Conservation (phyloP, 116 monocot genomes). For the Phalaenopsis hybrid region DNA sequence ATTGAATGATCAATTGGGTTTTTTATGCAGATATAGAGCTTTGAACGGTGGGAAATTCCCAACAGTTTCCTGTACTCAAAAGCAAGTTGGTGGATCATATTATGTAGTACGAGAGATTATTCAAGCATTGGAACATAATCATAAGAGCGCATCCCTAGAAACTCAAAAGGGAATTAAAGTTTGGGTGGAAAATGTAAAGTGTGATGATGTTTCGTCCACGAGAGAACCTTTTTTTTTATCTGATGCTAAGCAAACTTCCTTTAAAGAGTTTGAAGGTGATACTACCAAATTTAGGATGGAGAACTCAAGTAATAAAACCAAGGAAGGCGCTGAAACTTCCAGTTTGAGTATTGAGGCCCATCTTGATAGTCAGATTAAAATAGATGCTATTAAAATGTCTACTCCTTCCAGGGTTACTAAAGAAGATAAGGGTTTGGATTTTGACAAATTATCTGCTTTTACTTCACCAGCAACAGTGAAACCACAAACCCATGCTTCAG, state of each 20-base stretch:
- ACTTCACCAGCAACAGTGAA: background rate
- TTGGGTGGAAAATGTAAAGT: background rate
- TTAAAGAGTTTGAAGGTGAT: conserved; percentile 9
- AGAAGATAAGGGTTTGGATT: background rate
- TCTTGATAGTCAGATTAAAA: conserved; percentile 1
- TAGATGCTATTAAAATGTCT: background rate
- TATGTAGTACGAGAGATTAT: conserved; percentile 34
- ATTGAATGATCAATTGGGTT: conserved; percentile 1
- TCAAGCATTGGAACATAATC: conserved; percentile 42
- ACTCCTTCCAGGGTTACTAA: background rate
- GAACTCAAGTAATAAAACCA: conserved; percentile 2
- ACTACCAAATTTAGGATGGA: background rate
- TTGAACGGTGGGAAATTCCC: conserved; percentile 56
- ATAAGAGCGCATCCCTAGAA: conserved; percentile 14
- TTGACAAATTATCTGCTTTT: background rate
- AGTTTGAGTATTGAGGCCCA: background rate
- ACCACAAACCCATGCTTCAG: background rate
- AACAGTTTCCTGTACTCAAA: background rate
- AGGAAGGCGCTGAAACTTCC: background rate
- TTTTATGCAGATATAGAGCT: conserved; percentile 35
- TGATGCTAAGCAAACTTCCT: conserved; percentile 4
- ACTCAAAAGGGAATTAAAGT: conserved; percentile 5
- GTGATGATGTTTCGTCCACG: background rate
- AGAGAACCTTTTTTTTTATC: conserved; percentile 6
- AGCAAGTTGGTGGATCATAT: conserved; percentile 39